Percentiles rank a stretch among this genome's conserved stretches.
These are phyloP conservation scores for Hygrophoropsis aurantiaca DNA, from an alignment of 768 basidiomycete species.

Conservation along the genomic window DNA sequence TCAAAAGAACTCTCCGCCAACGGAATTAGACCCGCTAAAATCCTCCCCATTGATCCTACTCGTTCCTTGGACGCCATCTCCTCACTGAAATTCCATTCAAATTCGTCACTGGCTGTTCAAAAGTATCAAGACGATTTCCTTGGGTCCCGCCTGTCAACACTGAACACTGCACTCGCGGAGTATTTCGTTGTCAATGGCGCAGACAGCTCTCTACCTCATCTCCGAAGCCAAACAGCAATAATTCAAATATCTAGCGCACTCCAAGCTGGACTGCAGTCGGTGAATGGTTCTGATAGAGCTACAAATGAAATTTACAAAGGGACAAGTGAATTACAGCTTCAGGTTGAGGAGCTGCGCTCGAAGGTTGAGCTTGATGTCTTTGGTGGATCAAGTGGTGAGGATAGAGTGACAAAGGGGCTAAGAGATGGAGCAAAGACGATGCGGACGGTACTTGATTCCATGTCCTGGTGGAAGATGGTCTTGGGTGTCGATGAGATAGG, in stretches of 20 bases:
- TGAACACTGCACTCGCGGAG: slow-evolving; percentile 41
- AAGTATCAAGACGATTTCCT: slow-evolving; percentile 63
- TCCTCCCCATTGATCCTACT: slow-evolving; percentile 55
- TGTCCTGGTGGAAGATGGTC: slow-evolving; percentile 39
- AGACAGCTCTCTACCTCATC: slow-evolving; percentile 11
- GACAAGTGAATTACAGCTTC: slow-evolving; percentile 36
- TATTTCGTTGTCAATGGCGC: slow-evolving; percentile 8
- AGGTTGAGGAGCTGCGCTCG: slow-evolving; percentile 39
- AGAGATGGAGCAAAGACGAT: slow-evolving; percentile 28
- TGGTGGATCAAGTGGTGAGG: slow-evolving; percentile 22
- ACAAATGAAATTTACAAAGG: slow-evolving; percentile 35
- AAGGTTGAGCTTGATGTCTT: slow-evolving; percentile 39
- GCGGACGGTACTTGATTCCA: slow-evolving; percentile 25
- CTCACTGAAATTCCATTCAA: slow-evolving; percentile 44
- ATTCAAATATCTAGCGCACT: slow-evolving; percentile 41
- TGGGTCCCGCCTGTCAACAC: slow-evolving; percentile 54
- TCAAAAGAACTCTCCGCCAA: slow-evolving; percentile 21
- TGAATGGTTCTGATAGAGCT: slow-evolving; percentile 31
- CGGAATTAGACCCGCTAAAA: slow-evolving; percentile 23
- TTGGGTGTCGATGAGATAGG: slow-evolving; percentile 43
- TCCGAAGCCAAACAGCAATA: slow-evolving; percentile 39
- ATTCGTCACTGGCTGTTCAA: slow-evolving; percentile 53
- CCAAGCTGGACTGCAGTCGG: slow-evolving; percentile 30
- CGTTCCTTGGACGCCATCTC: slow-evolving; percentile 57
- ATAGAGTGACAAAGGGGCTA: slow-evolving; percentile 27